These are phyloP conservation scores for Exobasidium rhododendri DNA, from an alignment of 1,284 basidiomycete species.

Conservation along the genomic window DNA sequence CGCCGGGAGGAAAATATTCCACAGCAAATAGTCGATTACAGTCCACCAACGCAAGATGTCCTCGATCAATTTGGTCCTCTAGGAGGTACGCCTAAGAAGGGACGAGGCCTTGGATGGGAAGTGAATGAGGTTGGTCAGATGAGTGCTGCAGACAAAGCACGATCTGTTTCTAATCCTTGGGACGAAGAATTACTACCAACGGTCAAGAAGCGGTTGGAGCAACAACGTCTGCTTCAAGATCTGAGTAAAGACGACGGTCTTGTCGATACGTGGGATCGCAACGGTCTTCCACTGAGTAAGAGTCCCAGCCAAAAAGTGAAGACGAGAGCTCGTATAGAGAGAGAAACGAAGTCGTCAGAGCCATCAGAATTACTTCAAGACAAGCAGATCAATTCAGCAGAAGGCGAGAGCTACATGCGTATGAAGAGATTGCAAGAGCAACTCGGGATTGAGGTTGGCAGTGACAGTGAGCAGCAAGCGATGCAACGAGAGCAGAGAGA, in stretches of 20 bases:
- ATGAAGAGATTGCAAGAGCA: background rate
- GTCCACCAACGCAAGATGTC: slow-evolving; percentile 14
- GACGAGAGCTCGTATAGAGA: background rate
- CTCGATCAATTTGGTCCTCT: slow-evolving; percentile 40
- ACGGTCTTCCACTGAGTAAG: slow-evolving; percentile 35
- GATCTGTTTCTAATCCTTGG: slow-evolving; percentile 21
- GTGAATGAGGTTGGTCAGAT: background rate
- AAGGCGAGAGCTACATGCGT: background rate
- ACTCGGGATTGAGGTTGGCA: too few relatives aligned
- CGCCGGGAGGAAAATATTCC: too few relatives aligned
- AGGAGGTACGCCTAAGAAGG: slow-evolving; percentile 20
- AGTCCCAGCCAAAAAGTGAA: slow-evolving; percentile 5
- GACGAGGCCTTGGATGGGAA: background rate
- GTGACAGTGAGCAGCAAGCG: too few relatives aligned
- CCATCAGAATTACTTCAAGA: background rate
- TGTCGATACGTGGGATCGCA: slow-evolving; percentile 45
- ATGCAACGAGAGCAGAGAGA: too few relatives aligned
- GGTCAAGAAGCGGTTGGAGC: slow-evolving; percentile 35
- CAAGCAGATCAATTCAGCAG: background rate
- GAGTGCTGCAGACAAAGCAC: background rate
- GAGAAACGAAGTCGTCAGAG: background rate
- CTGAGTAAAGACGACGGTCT: slow-evolving; percentile 33
- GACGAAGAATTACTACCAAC: slow-evolving; percentile 44
- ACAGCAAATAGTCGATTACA: slow-evolving; percentile 1
- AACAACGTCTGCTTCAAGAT: slow-evolving; percentile 29